Evolutionary conservation across 495 filamentous ascomycete genomes (phyloP), one percentile per base, ranked within the genome.

Genomic region (Sphaerosporella brunnea): DNA sequence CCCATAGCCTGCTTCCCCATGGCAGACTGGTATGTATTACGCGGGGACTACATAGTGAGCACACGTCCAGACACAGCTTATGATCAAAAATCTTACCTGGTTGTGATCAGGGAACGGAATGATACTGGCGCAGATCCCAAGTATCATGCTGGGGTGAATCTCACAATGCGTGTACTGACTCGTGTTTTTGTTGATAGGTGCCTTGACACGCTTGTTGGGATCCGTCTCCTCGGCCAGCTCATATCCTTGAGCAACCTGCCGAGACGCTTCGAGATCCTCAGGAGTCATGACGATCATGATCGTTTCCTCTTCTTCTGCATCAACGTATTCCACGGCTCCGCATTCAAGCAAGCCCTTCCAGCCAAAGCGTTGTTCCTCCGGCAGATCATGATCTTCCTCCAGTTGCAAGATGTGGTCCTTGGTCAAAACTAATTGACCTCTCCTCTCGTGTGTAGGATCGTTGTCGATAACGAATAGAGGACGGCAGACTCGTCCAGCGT

Each of bases 1-100:
- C 90, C 90, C 92, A 99, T 99, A 40, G 90, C 90, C 71, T 99
- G 90, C 68, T 99, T 99, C 67, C 90, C 90, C 90, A 99, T 99
- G 58, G 90, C 90, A 55, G 90, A 94, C 61, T 99, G 92, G 66
- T 96, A 96, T 2, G 90, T 99, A 62, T 96, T 96, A 78, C 92
- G 75, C 51, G 90, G 90, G 49, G 86, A 94, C 74, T 85, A 51
- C 11, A 47, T 21, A 40, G 45, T 49, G 20, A 53, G 35, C 35
- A 37, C 9, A 37, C 4, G 4, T 18, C 16, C 35, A 37, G 16
- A 37, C 9, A 37, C 5, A 4, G 15, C 7, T 37, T 34, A n/a
- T 19, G 21, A 43, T 36, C 15, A 9, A 39, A 34, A 25, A 32
- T 52, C 62, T 53, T 69, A 74, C 73, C 64, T 87, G 90, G 62